Evolutionary conservation across 176 grass and related monocot genomes (phyloP), one percentile per base, ranked within the genome.

Genomic region (Chloris gayana): DNA sequence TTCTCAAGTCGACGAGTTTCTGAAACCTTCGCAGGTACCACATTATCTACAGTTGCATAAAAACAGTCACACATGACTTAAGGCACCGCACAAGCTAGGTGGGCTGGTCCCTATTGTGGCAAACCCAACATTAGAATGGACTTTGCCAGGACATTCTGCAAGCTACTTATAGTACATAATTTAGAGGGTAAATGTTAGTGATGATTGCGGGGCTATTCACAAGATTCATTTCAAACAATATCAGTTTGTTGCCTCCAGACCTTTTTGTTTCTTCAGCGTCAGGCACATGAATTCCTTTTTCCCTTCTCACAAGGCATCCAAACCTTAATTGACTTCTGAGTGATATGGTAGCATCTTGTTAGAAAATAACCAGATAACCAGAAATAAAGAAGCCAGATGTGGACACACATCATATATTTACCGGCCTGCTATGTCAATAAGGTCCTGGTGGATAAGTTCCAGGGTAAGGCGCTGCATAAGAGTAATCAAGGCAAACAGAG

Each of bases 371-470:
- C 41, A 85, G 44, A 74, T 51, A 66, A 78, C 22, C 41, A 85
- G 44, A 67, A 88, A 38, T 4, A 73, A 47, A 84, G 45, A 69
- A 75, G 44, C 37, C 67, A 81, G 56, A 31, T 12, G 6, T 5
- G 54, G 46, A 17, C 4, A 14, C 10, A 65, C 17, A 60, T 32
- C 38, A 38, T 54, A 45, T 47, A 64, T 44, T 85, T 57, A 80
- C 64, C 31, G 37, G 67, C 26, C 82, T 64, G 67, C 39, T 67
- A 42, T 39, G 42, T 94, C 86, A 97, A 75, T 94, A 92, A 11
- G 84, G 85, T 75, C 75, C 69, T 75, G 89, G 91, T 78, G 85
- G 89, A 82, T 90, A 92, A 50, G 61, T 67, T 88, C 89, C 85
- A 0, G 74, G 88, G 73, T 97, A 94, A 24, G 89, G 56, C 0